Evolutionary conservation across 257 asterid species (phyloP), one percentile per base, ranked within the genome.

Genomic region (Salvia rosmarinus): DNA sequence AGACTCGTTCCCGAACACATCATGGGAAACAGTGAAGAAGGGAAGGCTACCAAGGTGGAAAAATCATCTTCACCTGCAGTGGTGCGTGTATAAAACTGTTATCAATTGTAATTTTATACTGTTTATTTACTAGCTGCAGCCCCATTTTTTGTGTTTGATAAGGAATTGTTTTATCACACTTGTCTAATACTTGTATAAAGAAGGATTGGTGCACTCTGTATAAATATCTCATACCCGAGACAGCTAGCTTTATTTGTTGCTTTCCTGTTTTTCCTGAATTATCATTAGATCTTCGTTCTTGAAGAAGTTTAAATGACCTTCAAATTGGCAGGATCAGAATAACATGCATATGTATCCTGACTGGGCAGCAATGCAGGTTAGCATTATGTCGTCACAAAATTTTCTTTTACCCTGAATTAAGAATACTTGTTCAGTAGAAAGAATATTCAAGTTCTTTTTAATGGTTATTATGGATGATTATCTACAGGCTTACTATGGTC

Each of bases 291-390:
- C 35, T 63, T 70, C 68, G n/a, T 72, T 47, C 73, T 77, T 74
- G 75, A 73, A 30, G 61, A 49, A 67, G 51, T 64, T 37, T 57
- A 16, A 66, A 77, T 40, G 73, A 58, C 40, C 12, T 74, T 82
- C 75, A 59, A 20, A 17, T 79, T 87, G 60, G 65, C 98, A 88
- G 99, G 99, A 95, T 17, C 96, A 88, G 78, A 83, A 78, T 67
- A 89, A 82, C 74, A 54, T 84, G 72, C 95, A 88, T 34, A 78
- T 86, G 21, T 95, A 85, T 85, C 95, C 96, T 64, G 98, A 95
- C 78, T 95, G 99, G 99, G 90, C 99, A 19, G 80, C 96, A 6
- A 87, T 95, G 91, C 99, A 95, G 97, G 99, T 94, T 68, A 32
- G 65, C 44, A 14, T 50, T 35, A 56, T 46, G 46, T 40, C 34